A percentile compares a stretch with the other conserved stretches of the same genome.
Conservation (phyloP, 345 rosid species). For the Brassica napus region Da-Ae NC_063439.1:25386501-25387000, state of each 20-base stretch:
- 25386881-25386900: slow-evolving; percentile 19
- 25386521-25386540: not conserved
- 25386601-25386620: slow-evolving; percentile 20
- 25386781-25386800: too few species aligned
- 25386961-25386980: slow-evolving; percentile 30
- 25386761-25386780: not conserved
- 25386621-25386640: slow-evolving; percentile 27
- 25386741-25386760: slow-evolving; percentile 25
- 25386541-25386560: slow-evolving; percentile 31
- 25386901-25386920: not conserved
- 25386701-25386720: slow-evolving; percentile 30
- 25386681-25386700: not conserved
- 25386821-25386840: not conserved
- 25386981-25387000: slow-evolving; percentile 8
- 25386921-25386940: slow-evolving; percentile 32
- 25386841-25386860: slow-evolving; percentile 24
- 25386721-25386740: slow-evolving; percentile 38
- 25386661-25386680: not conserved
- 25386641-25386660: not conserved
- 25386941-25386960: slow-evolving; percentile 25
- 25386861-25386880: slow-evolving; percentile 38
- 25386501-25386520: slow-evolving; percentile 7
- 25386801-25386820: slow-evolving; percentile 3
- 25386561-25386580: slow-evolving; percentile 42
- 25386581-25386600: slow-evolving; percentile 42